Conservation (phyloP, 169 alveolate genomes). For the Cytauxzoon felis region DNA sequence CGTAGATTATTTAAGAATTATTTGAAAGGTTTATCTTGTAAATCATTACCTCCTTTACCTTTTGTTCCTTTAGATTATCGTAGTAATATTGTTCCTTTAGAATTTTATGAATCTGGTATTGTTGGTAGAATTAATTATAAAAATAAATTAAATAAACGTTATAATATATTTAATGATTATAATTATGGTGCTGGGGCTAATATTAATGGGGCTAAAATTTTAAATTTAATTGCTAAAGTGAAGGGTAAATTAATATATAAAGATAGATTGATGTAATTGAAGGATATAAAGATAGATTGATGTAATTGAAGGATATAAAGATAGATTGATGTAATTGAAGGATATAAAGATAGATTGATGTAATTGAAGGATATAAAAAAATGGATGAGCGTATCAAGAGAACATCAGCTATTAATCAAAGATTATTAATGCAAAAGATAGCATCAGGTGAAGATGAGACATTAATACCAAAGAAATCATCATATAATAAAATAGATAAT, state of each 20-base stretch:
- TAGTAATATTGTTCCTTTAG: slow-evolving; percentile 38
- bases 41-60: slow-evolving; percentile 33
- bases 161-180: not conserved
- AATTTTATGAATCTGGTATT: slow-evolving; percentile 20
- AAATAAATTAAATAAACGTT: not conserved
- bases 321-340: not conserved
- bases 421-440: slow-evolving; percentile 21
- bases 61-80: slow-evolving; percentile 46
- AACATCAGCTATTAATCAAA: slow-evolving; percentile 27
- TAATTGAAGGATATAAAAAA: not conserved
- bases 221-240: not conserved
- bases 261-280: not conserved
- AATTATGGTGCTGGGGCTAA: slow-evolving; percentile 14
- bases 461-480: no score
- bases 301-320: not conserved
- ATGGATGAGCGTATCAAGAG: slow-evolving; percentile 2
- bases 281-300: no score
- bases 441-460: slow-evolving; percentile 6
- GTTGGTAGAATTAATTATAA: not conserved
- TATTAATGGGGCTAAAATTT: slow-evolving; percentile 2
- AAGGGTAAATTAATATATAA: not conserved
- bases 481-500: no score
- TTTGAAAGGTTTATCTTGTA: slow-evolving; percentile 26
- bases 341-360: not conserved
- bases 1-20: slow-evolving; percentile 25